Evolutionary conservation across 768 basidiomycete species (phyloP).

Genomic region (Macrocybe gigantea): DNA sequence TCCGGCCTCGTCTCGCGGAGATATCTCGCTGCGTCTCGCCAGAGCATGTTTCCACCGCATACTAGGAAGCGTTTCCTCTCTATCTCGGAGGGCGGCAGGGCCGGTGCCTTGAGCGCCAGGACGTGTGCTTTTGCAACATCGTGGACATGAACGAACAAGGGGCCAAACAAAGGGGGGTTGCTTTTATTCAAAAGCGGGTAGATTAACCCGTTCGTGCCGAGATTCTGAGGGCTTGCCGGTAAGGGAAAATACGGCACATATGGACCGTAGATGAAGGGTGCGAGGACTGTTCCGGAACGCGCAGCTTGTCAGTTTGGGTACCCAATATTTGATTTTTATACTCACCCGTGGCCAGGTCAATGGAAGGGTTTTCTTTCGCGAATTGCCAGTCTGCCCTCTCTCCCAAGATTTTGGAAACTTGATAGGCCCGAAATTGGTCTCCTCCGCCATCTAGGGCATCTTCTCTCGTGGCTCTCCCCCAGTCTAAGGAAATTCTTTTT

Average conservation of each 20-base stretch:
- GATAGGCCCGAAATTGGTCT: conserved; percentile 21
- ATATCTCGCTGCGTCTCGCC: conserved; percentile 16
- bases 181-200: conserved; percentile 19
- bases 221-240: conserved; percentile 8
- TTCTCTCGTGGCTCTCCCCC: conserved; percentile 24
- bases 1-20: conserved; percentile 19
- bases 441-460: conserved; percentile 16
- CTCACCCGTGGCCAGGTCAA: conserved; percentile 29
- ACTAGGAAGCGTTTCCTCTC: conserved; percentile 26
- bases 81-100: conserved; percentile 8
- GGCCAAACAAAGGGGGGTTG: conserved; percentile 14
- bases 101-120: conserved; percentile 17
- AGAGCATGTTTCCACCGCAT: conserved; percentile 14
- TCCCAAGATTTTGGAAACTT: conserved; percentile 28
- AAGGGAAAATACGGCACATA: conserved; percentile 16
- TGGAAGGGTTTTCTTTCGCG: conserved; percentile 26
- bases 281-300: conserved; percentile 18
- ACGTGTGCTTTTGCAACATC: conserved; percentile 26
- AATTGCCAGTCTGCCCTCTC: conserved; percentile 35
- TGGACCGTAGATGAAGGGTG: conserved; percentile 28
- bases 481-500: conserved; percentile 16
- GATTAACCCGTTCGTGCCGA: conserved; percentile 20
- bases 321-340: neutral
- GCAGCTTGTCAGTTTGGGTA: neutral
- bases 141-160: conserved; percentile 21